A percentile compares a stretch with the other conserved stretches of the same genome.
Conservation (phyloP, 2,329 filamentous ascomycete species). For the Clonostachys rosea region DNA sequence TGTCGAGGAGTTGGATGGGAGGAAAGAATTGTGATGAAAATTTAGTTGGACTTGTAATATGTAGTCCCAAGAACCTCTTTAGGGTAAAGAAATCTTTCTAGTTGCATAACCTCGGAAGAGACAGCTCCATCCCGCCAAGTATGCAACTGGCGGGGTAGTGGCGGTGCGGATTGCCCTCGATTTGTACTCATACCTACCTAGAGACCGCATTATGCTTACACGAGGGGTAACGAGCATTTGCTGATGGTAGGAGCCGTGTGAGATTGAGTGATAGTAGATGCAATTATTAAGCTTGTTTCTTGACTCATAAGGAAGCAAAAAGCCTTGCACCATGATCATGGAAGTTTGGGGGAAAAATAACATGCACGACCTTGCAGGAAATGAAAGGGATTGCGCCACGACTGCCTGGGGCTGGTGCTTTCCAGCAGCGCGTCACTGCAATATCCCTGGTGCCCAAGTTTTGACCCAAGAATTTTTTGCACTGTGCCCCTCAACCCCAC, state of each 20-base stretch:
- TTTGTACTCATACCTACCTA: too few relatives aligned
- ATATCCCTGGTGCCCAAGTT: too few relatives aligned
- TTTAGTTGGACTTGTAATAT: background rate
- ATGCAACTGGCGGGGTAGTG: background rate
- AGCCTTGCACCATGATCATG: too few relatives aligned
- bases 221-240: background rate
- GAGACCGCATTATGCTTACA: background rate
- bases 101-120: background rate
- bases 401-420: too few relatives aligned
- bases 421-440: too few relatives aligned
- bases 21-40: background rate
- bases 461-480: too few relatives aligned
- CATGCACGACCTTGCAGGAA: too few relatives aligned
- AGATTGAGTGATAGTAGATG: constrained; percentile 6
- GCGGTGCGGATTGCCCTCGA: background rate
- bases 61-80: background rate
- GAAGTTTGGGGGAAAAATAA: too few relatives aligned
- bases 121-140: background rate
- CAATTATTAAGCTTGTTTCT: background rate
- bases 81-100: background rate
- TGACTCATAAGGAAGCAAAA: background rate
- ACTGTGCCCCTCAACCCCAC: too few relatives aligned
- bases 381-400: too few relatives aligned
- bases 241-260: constrained; percentile 3
- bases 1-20: background rate